Evolutionary conservation across 2,329 filamentous ascomycete genomes (phyloP).

Genomic region (Immersiporthe knoxdaviesiana): DNA sequence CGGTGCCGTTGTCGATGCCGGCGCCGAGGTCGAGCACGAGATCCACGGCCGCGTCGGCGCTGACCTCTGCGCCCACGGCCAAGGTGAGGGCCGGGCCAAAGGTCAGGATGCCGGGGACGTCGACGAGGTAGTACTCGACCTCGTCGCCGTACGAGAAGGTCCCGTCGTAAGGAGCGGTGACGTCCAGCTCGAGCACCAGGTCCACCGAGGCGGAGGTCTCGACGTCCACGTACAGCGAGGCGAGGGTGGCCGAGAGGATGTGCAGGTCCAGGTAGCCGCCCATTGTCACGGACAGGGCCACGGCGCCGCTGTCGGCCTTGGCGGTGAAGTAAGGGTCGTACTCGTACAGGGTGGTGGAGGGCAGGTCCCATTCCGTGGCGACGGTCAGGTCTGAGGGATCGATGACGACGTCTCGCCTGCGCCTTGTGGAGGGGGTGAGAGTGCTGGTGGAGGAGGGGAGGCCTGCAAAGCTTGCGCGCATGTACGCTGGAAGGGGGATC

Average conservation of each 20-base stretch:
- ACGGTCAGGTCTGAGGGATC: slow-evolving; percentile 15
- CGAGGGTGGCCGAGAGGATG: slow-evolving; percentile 39
- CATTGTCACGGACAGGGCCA: slow-evolving; percentile 44
- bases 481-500: slow-evolving; percentile 12
- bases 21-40: slow-evolving; percentile 32
- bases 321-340: slow-evolving; percentile 39
- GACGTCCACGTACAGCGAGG: slow-evolving; percentile 47
- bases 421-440: background rate
- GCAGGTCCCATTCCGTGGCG: slow-evolving; percentile 17
- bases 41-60: slow-evolving; percentile 37
- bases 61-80: slow-evolving; percentile 43
- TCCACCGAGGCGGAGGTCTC: slow-evolving; percentile 43
- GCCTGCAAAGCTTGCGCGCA: slow-evolving; percentile 23
- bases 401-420: slow-evolving; percentile 14
- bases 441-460: slow-evolving; percentile 16
- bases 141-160: slow-evolving; percentile 42
- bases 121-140: slow-evolving; percentile 44
- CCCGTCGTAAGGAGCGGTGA: slow-evolving; percentile 40
- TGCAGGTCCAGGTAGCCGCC: slow-evolving; percentile 48
- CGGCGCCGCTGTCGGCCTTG: slow-evolving; percentile 40
- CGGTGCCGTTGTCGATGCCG: slow-evolving; percentile 32
- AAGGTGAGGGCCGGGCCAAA: slow-evolving; percentile 40
- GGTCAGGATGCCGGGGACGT: slow-evolving; percentile 45
- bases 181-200: slow-evolving; percentile 41
- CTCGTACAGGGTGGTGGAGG: slow-evolving; percentile 19